A percentile compares a stretch with the other conserved stretches of the same genome.
Evolutionary conservation across 768 basidiomycete species (phyloP).

Genomic region (Dentipellis fragilis): DNA sequence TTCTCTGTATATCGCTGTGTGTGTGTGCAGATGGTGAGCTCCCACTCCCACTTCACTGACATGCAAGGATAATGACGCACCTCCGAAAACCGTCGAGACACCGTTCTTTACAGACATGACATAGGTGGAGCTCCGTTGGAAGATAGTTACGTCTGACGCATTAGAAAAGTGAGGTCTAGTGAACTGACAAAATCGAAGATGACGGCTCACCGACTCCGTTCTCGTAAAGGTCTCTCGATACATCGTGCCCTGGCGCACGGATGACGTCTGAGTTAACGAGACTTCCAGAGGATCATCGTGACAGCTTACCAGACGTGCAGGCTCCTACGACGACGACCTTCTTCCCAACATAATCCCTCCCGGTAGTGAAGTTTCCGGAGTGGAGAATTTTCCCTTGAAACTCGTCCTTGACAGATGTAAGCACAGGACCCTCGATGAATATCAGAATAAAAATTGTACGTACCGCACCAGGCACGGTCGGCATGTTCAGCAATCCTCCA

Average conservation of each 20-base stretch:
- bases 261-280: not conserved
- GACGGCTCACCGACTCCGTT: slow-evolving; percentile 16
- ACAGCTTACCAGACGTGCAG: slow-evolving; percentile 18
- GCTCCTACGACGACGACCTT: slow-evolving; percentile 31
- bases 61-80: not conserved
- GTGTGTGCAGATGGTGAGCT: not conserved
- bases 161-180: not conserved
- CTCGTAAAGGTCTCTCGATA: slow-evolving; percentile 20
- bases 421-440: not conserved
- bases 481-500: slow-evolving; percentile 23
- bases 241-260: slow-evolving; percentile 20
- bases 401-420: slow-evolving; percentile 13
- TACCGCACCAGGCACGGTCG: slow-evolving; percentile 14
- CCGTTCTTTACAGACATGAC: slow-evolving; percentile 22
- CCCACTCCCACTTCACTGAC: not conserved
- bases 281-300: not conserved
- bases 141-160: slow-evolving; percentile 15
- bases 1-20: slow-evolving; percentile 9
- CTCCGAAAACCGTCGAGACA: slow-evolving; percentile 5
- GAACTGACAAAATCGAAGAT: not conserved
- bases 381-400: slow-evolving; percentile 25
- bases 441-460: not conserved
- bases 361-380: slow-evolving; percentile 22
- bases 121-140: slow-evolving; percentile 28
- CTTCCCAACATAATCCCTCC: slow-evolving; percentile 24